A percentile compares a stretch with the other conserved stretches of the same genome.
phyloP scores from a whole-genome alignment of 345 rosid species.

The Fremontodendron californicum region DNA sequence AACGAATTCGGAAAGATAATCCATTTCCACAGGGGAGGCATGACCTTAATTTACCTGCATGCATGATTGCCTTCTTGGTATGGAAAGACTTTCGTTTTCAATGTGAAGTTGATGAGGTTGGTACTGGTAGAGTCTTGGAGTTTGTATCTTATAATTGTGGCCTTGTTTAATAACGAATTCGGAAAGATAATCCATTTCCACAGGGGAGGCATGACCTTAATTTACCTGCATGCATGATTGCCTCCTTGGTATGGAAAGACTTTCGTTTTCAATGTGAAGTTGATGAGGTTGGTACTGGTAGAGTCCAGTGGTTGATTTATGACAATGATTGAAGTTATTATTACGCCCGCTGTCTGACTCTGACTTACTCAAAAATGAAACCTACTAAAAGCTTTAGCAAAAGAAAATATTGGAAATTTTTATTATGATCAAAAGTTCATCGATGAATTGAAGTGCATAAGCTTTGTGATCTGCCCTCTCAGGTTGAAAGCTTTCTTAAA shows the following conservation, averaged over 20 bases:
- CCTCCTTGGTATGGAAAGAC: constrained; percentile 4
- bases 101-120: neutral
- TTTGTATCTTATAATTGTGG: too few species aligned
- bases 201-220: constrained; percentile 13
- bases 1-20: neutral
- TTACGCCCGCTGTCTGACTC: neutral
- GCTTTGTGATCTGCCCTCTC: too few species aligned
- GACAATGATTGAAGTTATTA: neutral
- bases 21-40: neutral
- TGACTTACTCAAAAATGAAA: neutral
- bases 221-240: constrained; percentile 8
- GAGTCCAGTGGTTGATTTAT: too few species aligned
- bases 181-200: neutral
- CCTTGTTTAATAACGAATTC: neutral
- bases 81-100: neutral
- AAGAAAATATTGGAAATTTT: neutral
- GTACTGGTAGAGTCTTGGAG: neutral
- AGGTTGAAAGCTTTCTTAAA: too few species aligned
- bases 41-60: constrained; percentile 6
- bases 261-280: neutral
- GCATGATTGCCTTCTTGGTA: constrained; percentile 17
- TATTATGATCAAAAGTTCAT: neutral
- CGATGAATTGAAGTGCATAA: neutral
- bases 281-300: neutral
- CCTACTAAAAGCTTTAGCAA: neutral